A percentile compares a stretch with the other conserved stretches of the same genome.
phyloP scores from a whole-genome alignment of 768 basidiomycete species.

The Lentinula sp. region DNA sequence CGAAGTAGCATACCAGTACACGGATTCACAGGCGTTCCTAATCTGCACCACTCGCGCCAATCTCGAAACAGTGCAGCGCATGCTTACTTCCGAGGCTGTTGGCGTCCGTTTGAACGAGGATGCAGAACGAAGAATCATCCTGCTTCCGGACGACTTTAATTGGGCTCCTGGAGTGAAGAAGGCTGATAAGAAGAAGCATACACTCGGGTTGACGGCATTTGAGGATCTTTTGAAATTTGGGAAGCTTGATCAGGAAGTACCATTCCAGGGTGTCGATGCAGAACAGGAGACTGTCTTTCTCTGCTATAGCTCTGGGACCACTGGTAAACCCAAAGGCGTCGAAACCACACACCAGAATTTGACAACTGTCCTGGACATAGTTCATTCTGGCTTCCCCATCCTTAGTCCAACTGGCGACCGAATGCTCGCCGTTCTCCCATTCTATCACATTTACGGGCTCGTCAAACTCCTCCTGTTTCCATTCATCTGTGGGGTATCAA shows the following conservation, averaged over 20 bases:
- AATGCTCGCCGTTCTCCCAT: slow-evolving; percentile 62
- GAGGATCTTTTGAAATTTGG: slow-evolving; percentile 49
- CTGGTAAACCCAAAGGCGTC: slow-evolving; percentile 65
- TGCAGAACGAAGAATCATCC: slow-evolving; percentile 47
- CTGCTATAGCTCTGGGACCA: slow-evolving; percentile 63
- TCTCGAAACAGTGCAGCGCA: slow-evolving; percentile 45
- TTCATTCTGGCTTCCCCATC: slow-evolving; percentile 36
- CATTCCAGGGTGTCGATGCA: slow-evolving; percentile 43
- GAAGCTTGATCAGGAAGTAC: slow-evolving; percentile 43
- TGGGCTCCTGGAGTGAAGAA: slow-evolving; percentile 38
- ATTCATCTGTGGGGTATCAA: slow-evolving; percentile 39
- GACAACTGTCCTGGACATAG: slow-evolving; percentile 49
- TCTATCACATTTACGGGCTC: slow-evolving; percentile 43
- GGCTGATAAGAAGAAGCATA: slow-evolving; percentile 16
- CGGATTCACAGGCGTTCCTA: slow-evolving; percentile 56
- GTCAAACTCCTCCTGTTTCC: slow-evolving; percentile 62
- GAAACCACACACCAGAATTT: slow-evolving; percentile 69
- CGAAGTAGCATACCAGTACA: slow-evolving; percentile 58
- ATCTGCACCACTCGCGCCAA: slow-evolving; percentile 64
- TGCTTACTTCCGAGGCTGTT: slow-evolving; percentile 32
- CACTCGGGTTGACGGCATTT: slow-evolving; percentile 29
- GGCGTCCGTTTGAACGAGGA: slow-evolving; percentile 31
- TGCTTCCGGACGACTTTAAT: slow-evolving; percentile 42
- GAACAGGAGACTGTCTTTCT: slow-evolving; percentile 53
- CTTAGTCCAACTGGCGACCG: slow-evolving; percentile 36